A percentile compares a stretch with the other conserved stretches of the same genome.
Evolutionary conservation across 306 rosid species (phyloP).

Genomic region (Prunus salicina): DNA sequence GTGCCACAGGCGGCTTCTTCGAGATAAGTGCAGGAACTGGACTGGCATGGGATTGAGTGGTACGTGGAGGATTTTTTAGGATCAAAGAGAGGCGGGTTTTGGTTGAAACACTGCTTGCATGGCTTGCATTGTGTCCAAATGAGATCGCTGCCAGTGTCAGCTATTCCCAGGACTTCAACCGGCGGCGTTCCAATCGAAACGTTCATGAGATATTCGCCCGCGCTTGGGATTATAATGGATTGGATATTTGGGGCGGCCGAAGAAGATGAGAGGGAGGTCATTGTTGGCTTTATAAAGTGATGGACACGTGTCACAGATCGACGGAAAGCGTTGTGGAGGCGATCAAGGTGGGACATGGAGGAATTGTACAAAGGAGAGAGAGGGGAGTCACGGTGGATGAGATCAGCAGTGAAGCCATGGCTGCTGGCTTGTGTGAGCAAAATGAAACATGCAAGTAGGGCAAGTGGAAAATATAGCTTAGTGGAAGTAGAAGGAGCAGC

Average conservation of each 20-base stretch:
- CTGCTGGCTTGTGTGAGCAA: background rate
- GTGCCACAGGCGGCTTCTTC: background rate
- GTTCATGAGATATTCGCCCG: constrained; percentile 54
- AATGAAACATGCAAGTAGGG: background rate
- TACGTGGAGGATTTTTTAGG: constrained; percentile 45
- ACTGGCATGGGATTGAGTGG: constrained; percentile 20
- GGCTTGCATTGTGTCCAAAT: constrained; percentile 67
- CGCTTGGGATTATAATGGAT: constrained; percentile 17
- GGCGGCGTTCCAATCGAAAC: constrained; percentile 57
- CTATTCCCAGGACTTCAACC: constrained; percentile 33
- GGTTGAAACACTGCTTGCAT: constrained; percentile 47
- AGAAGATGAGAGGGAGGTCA: background rate
- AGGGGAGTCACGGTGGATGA: constrained; percentile 53
- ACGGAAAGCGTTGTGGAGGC: constrained; percentile 33
- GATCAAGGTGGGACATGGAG: constrained; percentile 24
- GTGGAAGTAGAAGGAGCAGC: background rate
- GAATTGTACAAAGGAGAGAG: constrained; percentile 42
- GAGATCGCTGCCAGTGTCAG: constrained; percentile 66
- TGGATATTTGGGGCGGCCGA: background rate
- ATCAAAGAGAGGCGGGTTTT: constrained; percentile 39
- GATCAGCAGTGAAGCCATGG: constrained; percentile 20
- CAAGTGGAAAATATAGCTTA: background rate
- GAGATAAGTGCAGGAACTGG: constrained; percentile 16
- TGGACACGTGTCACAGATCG: constrained; percentile 42
- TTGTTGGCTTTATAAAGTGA: background rate